Evolutionary conservation across 2,329 filamentous ascomycete species (phyloP).

Genomic region (Xylariales sp.): DNA sequence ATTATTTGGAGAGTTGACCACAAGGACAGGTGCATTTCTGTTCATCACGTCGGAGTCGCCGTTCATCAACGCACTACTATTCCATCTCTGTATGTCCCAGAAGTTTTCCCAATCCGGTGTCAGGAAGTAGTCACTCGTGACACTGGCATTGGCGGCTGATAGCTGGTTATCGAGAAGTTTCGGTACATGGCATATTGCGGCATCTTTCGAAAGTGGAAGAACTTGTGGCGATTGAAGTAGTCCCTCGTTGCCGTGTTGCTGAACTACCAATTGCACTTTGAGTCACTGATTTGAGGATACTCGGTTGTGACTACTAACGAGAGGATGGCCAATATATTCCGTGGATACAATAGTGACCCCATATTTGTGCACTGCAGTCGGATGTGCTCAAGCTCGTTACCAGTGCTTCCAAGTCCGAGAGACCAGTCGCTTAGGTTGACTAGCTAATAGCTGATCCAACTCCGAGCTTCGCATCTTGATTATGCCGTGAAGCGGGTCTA

Average conservation of each 20-base stretch:
- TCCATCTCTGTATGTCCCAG: constrained; percentile 32
- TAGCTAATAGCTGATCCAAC: too few relatives aligned
- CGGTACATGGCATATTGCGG: constrained; percentile 31
- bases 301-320: constrained; percentile 4
- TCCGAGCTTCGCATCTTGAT: too few relatives aligned
- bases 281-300: constrained; percentile 23
- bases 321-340: constrained; percentile 12
- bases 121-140: constrained; percentile 28
- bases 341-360: neutral
- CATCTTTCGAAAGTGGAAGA: constrained; percentile 46
- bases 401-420: too few relatives aligned
- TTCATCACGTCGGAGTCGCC: constrained; percentile 9
- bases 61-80: constrained; percentile 25
- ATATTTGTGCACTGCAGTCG: too few relatives aligned
- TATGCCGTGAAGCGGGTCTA: too few relatives aligned
- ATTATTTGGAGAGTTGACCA: constrained; percentile 36
- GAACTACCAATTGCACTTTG: constrained; percentile 42
- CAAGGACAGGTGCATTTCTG: constrained; percentile 28
- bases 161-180: constrained; percentile 21
- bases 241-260: constrained; percentile 39
- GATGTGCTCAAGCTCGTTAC: too few relatives aligned
- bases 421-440: too few relatives aligned
- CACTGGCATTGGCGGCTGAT: constrained; percentile 22
- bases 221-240: constrained; percentile 42
- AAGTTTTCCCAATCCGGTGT: constrained; percentile 23